Conservation (phyloP, 345 rosid genomes). For the Camelina sativa region DNA sequence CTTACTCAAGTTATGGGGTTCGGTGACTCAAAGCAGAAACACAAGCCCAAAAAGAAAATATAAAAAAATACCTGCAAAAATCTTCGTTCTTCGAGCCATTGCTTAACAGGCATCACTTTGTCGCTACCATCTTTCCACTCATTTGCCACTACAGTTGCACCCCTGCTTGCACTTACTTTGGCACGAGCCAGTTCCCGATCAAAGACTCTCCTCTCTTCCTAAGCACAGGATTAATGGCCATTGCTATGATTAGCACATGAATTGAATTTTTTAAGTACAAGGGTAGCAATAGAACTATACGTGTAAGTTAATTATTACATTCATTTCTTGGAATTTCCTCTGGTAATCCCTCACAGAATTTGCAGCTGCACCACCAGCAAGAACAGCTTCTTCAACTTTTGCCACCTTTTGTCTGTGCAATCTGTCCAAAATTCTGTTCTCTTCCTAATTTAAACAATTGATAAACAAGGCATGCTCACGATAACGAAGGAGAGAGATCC, state of each 20-base stretch:
- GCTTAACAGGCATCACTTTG: conserved; percentile 99
- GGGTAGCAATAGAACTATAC: not conserved
- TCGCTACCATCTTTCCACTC: conserved; percentile 99
- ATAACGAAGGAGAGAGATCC: conserved; percentile 9
- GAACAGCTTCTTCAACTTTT: conserved; percentile 99
- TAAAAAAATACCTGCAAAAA: conserved; percentile 78
- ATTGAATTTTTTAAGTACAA: not conserved
- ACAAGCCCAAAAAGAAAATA: conserved; percentile 10
- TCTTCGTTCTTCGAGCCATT: conserved; percentile 99
- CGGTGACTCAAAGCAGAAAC: conserved; percentile 7
- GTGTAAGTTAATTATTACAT: conserved; percentile 56
- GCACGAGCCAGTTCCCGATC: conserved; percentile 97
- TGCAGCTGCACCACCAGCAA: conserved; percentile 99
- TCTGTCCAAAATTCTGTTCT: conserved; percentile 94
- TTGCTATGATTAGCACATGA: conserved; percentile 7
- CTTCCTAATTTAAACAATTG: conserved; percentile 66
- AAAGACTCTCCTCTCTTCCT: conserved; percentile 97
- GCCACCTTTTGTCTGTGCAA: conserved; percentile 98
- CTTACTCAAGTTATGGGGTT: not conserved
- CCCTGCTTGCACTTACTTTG: conserved; percentile 96
- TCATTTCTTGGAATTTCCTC: conserved; percentile 99
- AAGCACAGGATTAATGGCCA: conserved; percentile 27
- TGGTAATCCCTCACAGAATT: conserved; percentile 98
- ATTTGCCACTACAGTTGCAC: conserved; percentile 96
- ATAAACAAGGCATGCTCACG: conserved; percentile 17